phyloP scores from a whole-genome alignment of 129 eudicot species.

The Rutidosis leptorrhynchoides region DNA sequence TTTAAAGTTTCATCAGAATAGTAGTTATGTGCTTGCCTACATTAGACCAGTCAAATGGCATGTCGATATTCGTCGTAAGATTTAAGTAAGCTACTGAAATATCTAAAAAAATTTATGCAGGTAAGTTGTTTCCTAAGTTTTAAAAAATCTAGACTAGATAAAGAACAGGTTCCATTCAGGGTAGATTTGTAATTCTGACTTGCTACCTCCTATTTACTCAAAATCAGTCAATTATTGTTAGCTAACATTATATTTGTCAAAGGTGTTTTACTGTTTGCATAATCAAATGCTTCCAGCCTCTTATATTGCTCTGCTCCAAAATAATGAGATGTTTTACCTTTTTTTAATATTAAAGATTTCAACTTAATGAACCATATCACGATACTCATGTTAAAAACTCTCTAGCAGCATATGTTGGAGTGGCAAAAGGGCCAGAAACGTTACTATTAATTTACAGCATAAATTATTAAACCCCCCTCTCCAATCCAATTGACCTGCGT shows the following conservation, averaged over 20 bases:
- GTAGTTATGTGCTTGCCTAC: constrained; percentile 12
- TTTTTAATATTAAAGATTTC: too few relatives aligned
- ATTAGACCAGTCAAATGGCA: constrained; percentile 23
- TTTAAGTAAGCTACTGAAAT: constrained; percentile 15
- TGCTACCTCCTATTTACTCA: not conserved
- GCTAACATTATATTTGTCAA: too few relatives aligned
- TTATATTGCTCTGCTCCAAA: too few relatives aligned
- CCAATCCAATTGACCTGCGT: not conserved
- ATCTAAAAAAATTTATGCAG: constrained; percentile 12
- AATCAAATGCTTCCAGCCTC: too few relatives aligned
- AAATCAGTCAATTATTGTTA: not conserved
- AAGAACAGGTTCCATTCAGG: not conserved
- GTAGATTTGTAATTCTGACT: not conserved
- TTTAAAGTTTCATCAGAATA: constrained; percentile 1
- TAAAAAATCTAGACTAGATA: constrained; percentile 8
- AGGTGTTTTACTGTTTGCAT: too few relatives aligned
- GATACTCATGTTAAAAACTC: too few relatives aligned
- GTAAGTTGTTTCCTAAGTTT: constrained; percentile 18
- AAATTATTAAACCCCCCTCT: not conserved
- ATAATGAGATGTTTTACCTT: too few relatives aligned
- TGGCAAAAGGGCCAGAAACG: too few relatives aligned
- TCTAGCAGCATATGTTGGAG: too few relatives aligned
- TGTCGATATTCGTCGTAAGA: constrained; percentile 10
- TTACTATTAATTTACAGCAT: too few relatives aligned
- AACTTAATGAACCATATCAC: too few relatives aligned